Evolutionary conservation across 1,284 basidiomycete genomes (phyloP).

Genomic region (Irpex sp.): DNA sequence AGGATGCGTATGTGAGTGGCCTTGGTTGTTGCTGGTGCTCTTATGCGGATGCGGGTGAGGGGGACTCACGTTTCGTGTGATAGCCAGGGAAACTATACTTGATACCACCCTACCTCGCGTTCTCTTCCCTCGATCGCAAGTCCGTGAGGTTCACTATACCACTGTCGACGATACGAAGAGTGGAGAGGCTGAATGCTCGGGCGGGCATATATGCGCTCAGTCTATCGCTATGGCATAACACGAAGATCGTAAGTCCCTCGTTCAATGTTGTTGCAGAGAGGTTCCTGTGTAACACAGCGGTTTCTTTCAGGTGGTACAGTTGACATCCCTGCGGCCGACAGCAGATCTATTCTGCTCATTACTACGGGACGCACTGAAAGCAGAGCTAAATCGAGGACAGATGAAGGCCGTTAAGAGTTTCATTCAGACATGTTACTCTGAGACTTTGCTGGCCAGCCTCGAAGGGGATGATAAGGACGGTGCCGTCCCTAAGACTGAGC

Average conservation of each 20-base stretch:
- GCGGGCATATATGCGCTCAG: constrained; percentile 95
- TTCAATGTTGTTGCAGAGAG: neutral
- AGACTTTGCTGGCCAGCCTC: constrained; percentile 71
- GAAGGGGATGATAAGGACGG: constrained; percentile 56
- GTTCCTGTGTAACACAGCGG: neutral
- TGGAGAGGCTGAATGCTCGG: constrained; percentile 90
- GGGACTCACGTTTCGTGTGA: neutral
- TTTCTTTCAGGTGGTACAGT: constrained; percentile 76
- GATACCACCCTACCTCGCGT: constrained; percentile 88
- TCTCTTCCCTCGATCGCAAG: constrained; percentile 88
- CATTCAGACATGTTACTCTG: constrained; percentile 92
- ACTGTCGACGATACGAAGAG: constrained; percentile 88
- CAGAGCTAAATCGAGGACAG: constrained; percentile 79
- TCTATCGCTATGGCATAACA: constrained; percentile 92
- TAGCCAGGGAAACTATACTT: constrained; percentile 92
- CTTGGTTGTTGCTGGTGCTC: neutral
- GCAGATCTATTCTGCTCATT: constrained; percentile 93
- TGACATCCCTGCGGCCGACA: constrained; percentile 93
- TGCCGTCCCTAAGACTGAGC: constrained; percentile 37
- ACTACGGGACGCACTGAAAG: constrained; percentile 87
- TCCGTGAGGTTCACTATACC: constrained; percentile 92
- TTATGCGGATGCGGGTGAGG: neutral
- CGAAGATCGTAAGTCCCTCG: constrained; percentile 79
- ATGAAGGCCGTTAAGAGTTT: constrained; percentile 96
- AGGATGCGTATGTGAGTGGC: constrained; percentile 87